These are phyloP conservation scores for Fusarium anguioides DNA, from an alignment of 2,329 filamentous ascomycete species.

Conservation along the genomic window DNA sequence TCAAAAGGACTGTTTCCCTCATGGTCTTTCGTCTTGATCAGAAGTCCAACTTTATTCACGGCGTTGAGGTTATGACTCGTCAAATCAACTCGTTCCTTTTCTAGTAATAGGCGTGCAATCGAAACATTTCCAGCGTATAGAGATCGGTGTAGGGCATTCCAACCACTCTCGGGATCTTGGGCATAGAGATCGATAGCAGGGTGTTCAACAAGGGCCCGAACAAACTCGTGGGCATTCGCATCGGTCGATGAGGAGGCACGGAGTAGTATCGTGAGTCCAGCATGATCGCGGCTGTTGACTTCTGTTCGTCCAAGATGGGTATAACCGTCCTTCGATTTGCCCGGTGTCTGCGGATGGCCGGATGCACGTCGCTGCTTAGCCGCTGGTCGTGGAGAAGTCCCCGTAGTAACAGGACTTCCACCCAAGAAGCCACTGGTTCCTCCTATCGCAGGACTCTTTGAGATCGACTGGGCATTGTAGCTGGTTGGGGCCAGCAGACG, in stretches of 20 bases:
- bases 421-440: slow-evolving; percentile 47
- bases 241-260: slow-evolving; percentile 82
- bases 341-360: slow-evolving; percentile 58
- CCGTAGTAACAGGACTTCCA: slow-evolving; percentile 55
- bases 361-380: slow-evolving; percentile 65
- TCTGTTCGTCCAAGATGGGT: slow-evolving; percentile 67
- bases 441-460: slow-evolving; percentile 64
- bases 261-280: slow-evolving; percentile 85
- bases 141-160: slow-evolving; percentile 93
- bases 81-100: slow-evolving; percentile 76
- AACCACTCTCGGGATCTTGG: slow-evolving; percentile 92
- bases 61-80: slow-evolving; percentile 69
- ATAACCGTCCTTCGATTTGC: slow-evolving; percentile 58
- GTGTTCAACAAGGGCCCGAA: slow-evolving; percentile 81
- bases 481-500: slow-evolving; percentile 82
- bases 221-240: slow-evolving; percentile 77
- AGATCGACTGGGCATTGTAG: slow-evolving; percentile 64
- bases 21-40: slow-evolving; percentile 95
- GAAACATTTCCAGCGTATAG: slow-evolving; percentile 91
- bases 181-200: slow-evolving; percentile 85
- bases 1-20: slow-evolving; percentile 97
- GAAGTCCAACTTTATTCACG: slow-evolving; percentile 72
- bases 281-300: slow-evolving; percentile 85
- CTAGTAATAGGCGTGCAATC: slow-evolving; percentile 83
- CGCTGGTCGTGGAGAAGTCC: slow-evolving; percentile 62